Base-by-base conservation (phyloP, 164 flowering plant species). In the Tinospora cordifolia region DNA sequence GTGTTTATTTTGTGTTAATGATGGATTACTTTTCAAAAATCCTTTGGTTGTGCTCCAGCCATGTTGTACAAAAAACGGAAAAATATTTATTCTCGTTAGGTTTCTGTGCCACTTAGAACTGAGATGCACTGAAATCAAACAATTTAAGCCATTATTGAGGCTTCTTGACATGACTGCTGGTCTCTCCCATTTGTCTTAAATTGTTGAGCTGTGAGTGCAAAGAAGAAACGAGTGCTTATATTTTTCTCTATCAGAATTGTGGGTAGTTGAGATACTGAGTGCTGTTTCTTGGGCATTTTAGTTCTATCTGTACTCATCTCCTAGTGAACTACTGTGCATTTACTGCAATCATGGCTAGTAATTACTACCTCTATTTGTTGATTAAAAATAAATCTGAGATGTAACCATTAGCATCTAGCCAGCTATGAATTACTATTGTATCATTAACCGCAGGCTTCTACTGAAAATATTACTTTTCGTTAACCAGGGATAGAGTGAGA, bases 401-500 rank as follows among this genome's bases (percentile, higher is more conserved):
- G 34, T 64, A 17, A 30, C 26, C 25, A 44, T 72, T 64, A 27
- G 34, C 67, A 13, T 39, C 17, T 59, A 66, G 19, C 51, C 25
- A 11, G 41, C 59, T 21, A 30, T 38, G 22, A 39, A 71, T 13
- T 49, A 57, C 24, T 19, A 64, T 46, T 22, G 30, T 19, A 40
- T 15, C 41, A 46, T 63, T 69, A 21, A 67, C 40, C 69, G 49
- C 69, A 39, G 30, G 27, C 64, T 30, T 64, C 17, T 47, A 57
- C 79, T 83, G 69, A 81, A 68, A 51, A 27, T 79, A 62, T 67
- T 17, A 15, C 69, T 67, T 69, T 67, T 74, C 77, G 40, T 30
- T 30, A 30, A 62, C 70, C 88, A 91, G 97, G 86, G 84, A 79
- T 64, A 82, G 95, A 74, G 75, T 75, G 25, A 88, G 79, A 80